Percentiles rank a stretch among this genome's conserved stretches.
phyloP scores from a whole-genome alignment of 176 grass and related monocot genomes.

The Alloteropsis semialata region DNA sequence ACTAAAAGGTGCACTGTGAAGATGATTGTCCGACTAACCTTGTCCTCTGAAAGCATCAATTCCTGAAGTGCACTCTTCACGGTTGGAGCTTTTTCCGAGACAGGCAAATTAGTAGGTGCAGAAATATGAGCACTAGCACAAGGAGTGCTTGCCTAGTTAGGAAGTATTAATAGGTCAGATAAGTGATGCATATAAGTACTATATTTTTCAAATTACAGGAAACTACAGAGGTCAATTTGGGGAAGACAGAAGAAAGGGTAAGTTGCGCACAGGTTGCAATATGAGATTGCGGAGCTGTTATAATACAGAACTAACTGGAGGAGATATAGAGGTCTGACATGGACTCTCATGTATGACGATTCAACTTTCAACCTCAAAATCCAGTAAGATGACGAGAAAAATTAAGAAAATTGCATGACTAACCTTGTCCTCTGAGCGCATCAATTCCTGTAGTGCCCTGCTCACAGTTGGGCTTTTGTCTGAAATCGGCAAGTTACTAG shows the following conservation, averaged over 20 bases:
- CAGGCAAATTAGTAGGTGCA: conserved; percentile 12
- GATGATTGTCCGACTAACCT: conserved; percentile 3
- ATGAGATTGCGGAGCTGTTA: neutral
- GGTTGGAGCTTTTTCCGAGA: conserved; percentile 16
- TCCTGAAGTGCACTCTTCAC: neutral
- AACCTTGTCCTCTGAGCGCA: conserved; percentile 33
- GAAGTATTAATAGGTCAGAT: conserved; percentile 3
- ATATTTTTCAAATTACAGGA: neutral
- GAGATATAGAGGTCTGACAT: conserved; percentile 2
- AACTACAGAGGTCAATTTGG: neutral
- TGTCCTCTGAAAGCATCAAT: conserved; percentile 29
- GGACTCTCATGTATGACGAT: neutral
- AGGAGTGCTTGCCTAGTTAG: conserved; percentile 13
- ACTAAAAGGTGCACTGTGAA: neutral
- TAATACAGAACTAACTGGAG: neutral
- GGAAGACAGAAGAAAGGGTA: neutral
- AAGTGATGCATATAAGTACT: neutral
- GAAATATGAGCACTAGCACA: conserved; percentile 18
- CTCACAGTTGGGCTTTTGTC: conserved; percentile 21
- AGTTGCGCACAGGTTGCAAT: neutral
- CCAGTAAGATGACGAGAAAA: neutral
- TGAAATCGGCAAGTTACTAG: conserved; percentile 6
- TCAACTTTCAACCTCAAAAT: conserved; percentile 16
- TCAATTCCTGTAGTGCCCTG: conserved; percentile 20
- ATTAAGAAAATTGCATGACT: conserved; percentile 11